phyloP scores from a whole-genome alignment of 257 asterid genomes.

The Lycium barbarum region DNA sequence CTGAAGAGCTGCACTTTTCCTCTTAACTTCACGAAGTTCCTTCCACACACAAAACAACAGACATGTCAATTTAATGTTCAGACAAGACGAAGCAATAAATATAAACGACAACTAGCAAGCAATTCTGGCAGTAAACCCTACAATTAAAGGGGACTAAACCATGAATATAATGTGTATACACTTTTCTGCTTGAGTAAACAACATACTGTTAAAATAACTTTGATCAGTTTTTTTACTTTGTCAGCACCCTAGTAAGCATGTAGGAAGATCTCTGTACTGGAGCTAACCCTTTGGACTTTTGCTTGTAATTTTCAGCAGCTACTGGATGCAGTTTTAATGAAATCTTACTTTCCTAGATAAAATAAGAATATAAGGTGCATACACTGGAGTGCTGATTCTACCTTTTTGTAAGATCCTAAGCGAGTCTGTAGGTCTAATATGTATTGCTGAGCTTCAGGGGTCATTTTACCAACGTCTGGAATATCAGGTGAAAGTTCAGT shows the following conservation, averaged over 20 bases:
- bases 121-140: constrained; percentile 2
- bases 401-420: constrained; percentile 77
- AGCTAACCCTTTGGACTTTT: not conserved
- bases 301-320: not conserved
- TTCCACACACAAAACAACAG: constrained; percentile 38
- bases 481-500: constrained; percentile 48
- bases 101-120: not conserved
- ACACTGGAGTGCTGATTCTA: constrained; percentile 32
- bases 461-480: constrained; percentile 75
- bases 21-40: constrained; percentile 91
- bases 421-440: constrained; percentile 66
- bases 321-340: not conserved
- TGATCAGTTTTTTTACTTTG: not conserved
- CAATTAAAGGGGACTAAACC: not conserved
- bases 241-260: not conserved
- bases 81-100: not conserved
- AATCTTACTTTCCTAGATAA: not conserved
- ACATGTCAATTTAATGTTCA: not conserved
- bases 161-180: not conserved
- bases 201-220: not conserved
- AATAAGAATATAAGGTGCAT: not conserved
- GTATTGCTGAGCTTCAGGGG: constrained; percentile 78
- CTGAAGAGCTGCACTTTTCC: constrained; percentile 94
- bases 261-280: not conserved
- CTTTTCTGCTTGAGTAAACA: not conserved